Percentiles rank a stretch among this genome's conserved stretches.
Evolutionary conservation across 2,329 filamentous ascomycete genomes (phyloP).

Genomic region (Rhexocercosporidium sp.): DNA sequence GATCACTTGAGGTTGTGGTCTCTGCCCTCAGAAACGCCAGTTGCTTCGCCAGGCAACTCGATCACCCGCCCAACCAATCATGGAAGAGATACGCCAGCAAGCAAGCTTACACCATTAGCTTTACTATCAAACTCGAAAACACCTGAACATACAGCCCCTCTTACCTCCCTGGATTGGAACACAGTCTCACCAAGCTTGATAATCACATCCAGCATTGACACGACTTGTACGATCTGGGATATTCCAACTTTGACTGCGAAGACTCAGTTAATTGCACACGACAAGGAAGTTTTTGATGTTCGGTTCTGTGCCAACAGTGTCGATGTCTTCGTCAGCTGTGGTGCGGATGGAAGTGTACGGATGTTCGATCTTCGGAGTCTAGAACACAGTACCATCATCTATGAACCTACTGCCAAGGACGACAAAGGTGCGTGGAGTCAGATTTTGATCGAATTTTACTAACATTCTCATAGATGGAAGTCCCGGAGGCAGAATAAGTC

Average conservation of each 20-base stretch:
- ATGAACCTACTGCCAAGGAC: slow-evolving; percentile 91
- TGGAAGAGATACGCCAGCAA: slow-evolving; percentile 61
- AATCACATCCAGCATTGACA: slow-evolving; percentile 98
- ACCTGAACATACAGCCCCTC: slow-evolving; percentile 93
- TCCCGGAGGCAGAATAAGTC: slow-evolving; percentile 65
- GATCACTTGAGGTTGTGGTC: slow-evolving; percentile 96
- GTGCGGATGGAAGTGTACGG: slow-evolving; percentile 93
- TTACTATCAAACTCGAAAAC: slow-evolving; percentile 98
- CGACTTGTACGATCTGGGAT: slow-evolving; percentile 99
- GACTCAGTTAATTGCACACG: slow-evolving; percentile 96
- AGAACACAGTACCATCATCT: slow-evolving; percentile 98
- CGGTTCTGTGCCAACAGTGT: slow-evolving; percentile 97
- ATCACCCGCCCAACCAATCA: slow-evolving; percentile 69
- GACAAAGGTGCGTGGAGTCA: slow-evolving; percentile 62
- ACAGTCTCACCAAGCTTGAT: slow-evolving; percentile 95
- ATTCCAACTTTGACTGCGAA: slow-evolving; percentile 97
- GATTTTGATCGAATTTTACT: slow-evolving; percentile 15
- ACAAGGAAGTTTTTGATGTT: slow-evolving; percentile 99
- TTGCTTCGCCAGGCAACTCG: slow-evolving; percentile 62
- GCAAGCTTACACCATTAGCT: slow-evolving; percentile 90
- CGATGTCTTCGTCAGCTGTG: slow-evolving; percentile 98
- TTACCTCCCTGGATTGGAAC: slow-evolving; percentile 98
- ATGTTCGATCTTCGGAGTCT: slow-evolving; percentile 98
- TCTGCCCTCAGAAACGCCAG: slow-evolving; percentile 71
- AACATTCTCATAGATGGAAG: slow-evolving; percentile 51